A percentile compares a stretch with the other conserved stretches of the same genome.
These are phyloP conservation scores for Lactuca saligna DNA, from an alignment of 129 eudicot genomes.

Conservation along the genomic window DNA sequence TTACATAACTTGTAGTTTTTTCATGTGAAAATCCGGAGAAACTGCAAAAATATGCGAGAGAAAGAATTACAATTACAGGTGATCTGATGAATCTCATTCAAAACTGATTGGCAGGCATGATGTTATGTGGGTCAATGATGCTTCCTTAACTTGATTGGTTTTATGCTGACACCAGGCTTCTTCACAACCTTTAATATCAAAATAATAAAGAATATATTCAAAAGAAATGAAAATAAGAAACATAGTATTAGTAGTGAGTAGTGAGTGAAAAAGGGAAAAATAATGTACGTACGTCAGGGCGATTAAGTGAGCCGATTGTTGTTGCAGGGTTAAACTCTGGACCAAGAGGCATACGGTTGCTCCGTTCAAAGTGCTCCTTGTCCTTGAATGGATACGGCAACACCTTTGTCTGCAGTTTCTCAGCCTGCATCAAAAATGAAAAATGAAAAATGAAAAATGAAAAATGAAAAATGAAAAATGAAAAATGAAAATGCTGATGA, in stretches of 20 bases:
- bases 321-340: constrained; percentile 91
- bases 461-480: too few relatives aligned
- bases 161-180: constrained; percentile 74
- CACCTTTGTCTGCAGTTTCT: constrained; percentile 67
- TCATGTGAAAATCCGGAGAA: constrained; percentile 12
- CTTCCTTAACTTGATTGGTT: constrained; percentile 69
- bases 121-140: constrained; percentile 20
- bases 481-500: too few relatives aligned
- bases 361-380: constrained; percentile 73
- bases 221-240: too few relatives aligned
- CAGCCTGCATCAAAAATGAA: constrained; percentile 60
- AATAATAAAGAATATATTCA: constrained; percentile 18
- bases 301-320: constrained; percentile 60
- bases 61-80: background rate
- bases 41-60: constrained; percentile 2
- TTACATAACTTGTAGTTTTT: background rate
- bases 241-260: too few relatives aligned
- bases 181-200: constrained; percentile 64
- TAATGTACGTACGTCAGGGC: constrained; percentile 77
- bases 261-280: background rate
- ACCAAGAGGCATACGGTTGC: constrained; percentile 88
- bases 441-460: too few relatives aligned
- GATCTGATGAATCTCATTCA: background rate
- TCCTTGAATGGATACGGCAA: constrained; percentile 84
- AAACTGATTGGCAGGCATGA: background rate